A percentile compares a stretch with the other conserved stretches of the same genome.
These are phyloP conservation scores for Colletotrichum horii DNA, from an alignment of 2,329 filamentous ascomycete genomes.

Conservation along the genomic window DNA sequence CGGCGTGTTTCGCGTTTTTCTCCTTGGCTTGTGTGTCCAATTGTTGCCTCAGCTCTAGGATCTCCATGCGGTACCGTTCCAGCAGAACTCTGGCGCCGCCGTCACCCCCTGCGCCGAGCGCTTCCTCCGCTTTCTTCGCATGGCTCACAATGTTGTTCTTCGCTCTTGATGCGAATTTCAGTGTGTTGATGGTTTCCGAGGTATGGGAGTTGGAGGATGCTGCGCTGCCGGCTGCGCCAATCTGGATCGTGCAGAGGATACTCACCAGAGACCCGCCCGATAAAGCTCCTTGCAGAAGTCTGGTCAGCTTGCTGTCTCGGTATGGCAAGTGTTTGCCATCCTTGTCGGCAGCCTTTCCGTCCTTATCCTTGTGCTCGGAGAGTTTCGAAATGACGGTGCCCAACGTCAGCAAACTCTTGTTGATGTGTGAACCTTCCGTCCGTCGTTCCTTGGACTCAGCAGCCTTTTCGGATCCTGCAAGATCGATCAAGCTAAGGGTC, in stretches of 20 bases:
- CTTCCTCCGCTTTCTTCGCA: slow-evolving; percentile 93
- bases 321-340: slow-evolving; percentile 94
- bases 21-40: slow-evolving; percentile 82
- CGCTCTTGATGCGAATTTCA: slow-evolving; percentile 95
- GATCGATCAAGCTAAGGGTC: slow-evolving; percentile 92
- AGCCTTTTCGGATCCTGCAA: slow-evolving; percentile 94
- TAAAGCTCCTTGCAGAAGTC: slow-evolving; percentile 88
- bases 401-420: slow-evolving; percentile 93
- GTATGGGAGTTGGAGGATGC: slow-evolving; percentile 78
- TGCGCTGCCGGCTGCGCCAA: slow-evolving; percentile 76
- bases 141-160: slow-evolving; percentile 99
- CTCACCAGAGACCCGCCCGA: slow-evolving; percentile 95
- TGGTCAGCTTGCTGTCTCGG: slow-evolving; percentile 94
- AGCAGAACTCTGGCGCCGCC: slow-evolving; percentile 85
- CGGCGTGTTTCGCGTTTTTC: slow-evolving; percentile 65
- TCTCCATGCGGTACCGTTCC: slow-evolving; percentile 94
- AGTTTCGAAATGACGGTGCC: slow-evolving; percentile 94
- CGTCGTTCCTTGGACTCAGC: slow-evolving; percentile 94
- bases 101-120: slow-evolving; percentile 79
- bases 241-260: slow-evolving; percentile 95
- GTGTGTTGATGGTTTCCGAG: slow-evolving; percentile 88
- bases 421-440: slow-evolving; percentile 96
- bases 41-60: slow-evolving; percentile 79
- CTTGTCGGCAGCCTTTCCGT: slow-evolving; percentile 74
- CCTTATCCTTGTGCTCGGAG: slow-evolving; percentile 88